These are phyloP conservation scores for Protomyces inouyei DNA, from an alignment of 1,139 yeast species.

Conservation along the genomic window DNA sequence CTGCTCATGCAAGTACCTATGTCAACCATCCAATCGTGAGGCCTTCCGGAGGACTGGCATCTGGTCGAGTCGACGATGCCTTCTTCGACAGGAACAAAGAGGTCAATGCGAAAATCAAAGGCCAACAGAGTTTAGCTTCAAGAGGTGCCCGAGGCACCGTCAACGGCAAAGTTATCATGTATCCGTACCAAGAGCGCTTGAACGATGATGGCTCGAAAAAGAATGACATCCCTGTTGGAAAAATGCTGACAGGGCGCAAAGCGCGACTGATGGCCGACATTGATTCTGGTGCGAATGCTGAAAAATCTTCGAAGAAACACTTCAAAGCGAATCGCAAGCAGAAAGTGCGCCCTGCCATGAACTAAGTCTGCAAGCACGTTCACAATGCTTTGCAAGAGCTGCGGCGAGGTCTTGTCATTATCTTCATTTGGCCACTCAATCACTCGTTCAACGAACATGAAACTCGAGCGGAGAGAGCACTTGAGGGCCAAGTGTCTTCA, in stretches of 20 bases:
- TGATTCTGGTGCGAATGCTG: slow-evolving; percentile 25
- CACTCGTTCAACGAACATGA: no score
- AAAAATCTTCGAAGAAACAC: slow-evolving; percentile 24
- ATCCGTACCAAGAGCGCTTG: slow-evolving; percentile 27
- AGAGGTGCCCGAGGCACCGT: slow-evolving; percentile 23
- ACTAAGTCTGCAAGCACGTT: background rate
- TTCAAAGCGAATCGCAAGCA: slow-evolving; percentile 28
- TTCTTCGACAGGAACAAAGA: slow-evolving; percentile 15
- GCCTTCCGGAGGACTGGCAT: slow-evolving; percentile 7
- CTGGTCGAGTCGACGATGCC: slow-evolving; percentile 20
- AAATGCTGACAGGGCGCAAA: slow-evolving; percentile 28
- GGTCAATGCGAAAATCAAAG: slow-evolving; percentile 19
- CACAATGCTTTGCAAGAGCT: no score
- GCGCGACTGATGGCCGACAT: slow-evolving; percentile 25
- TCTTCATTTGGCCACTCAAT: no score
- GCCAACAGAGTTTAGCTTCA: slow-evolving; percentile 21
- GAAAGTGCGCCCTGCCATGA: slow-evolving; percentile 17
- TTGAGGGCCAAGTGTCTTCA: no score
- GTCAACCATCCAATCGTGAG: background rate
- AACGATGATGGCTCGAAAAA: slow-evolving; percentile 24
- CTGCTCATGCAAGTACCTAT: slow-evolving; percentile 2
- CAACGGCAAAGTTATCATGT: slow-evolving; percentile 25
- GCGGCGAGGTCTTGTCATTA: no score
- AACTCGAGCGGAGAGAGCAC: no score
- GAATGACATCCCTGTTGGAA: slow-evolving; percentile 14